Evolutionary conservation across 169 alveolate species (phyloP), one percentile per base, ranked within the genome.

Genomic region (Blepharisma undulans): DNA sequence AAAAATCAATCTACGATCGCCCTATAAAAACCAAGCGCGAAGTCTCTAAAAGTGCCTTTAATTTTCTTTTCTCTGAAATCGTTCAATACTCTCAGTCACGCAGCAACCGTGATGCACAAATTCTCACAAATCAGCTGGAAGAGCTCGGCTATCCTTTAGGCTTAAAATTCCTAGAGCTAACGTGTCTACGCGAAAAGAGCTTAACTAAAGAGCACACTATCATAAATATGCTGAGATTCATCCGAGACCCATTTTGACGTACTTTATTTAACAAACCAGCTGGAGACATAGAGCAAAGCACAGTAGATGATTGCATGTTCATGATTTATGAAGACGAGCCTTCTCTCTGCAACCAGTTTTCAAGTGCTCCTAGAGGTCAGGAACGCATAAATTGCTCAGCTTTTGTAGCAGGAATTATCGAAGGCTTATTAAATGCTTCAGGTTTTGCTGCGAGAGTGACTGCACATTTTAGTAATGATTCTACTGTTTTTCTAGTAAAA

Each of bases 401-500:
- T 32, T 88, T 88, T 76, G 76, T 76, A 21, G 92, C 92, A 74
- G 92, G 92, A 76, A 88, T 88, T 34, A n/a, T 88, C 22, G 92
- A 88, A 88, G 92, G 92, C 25, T 21, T 88, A 18, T 34, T 88
- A 34, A 74, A 88, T 76, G 85, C 87, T 27, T 33, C 92, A 59
- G 87, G 81, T 30, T 88, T 88, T 48, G 34, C 76, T 59, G 21
- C 59, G 19, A 88, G 87, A 88, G 92, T 86, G n/a, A 29, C 80
- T 66, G 90, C 90, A 0, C 76, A 29, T 72, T 66, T 21, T 72
- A n/a, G 36, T 21, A 71, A 29, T 25, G 84, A 86, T 27, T 32
- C 22, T 21, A 86, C 90, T 29, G 36, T 36, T 19, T 86, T 22
- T 72, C 27, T 86, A 19, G 72, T 86, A 22, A 22, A 86, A 21